Evolutionary conservation across 2,329 filamentous ascomycete species (phyloP).

Genomic region (Dothistroma septosporum): DNA sequence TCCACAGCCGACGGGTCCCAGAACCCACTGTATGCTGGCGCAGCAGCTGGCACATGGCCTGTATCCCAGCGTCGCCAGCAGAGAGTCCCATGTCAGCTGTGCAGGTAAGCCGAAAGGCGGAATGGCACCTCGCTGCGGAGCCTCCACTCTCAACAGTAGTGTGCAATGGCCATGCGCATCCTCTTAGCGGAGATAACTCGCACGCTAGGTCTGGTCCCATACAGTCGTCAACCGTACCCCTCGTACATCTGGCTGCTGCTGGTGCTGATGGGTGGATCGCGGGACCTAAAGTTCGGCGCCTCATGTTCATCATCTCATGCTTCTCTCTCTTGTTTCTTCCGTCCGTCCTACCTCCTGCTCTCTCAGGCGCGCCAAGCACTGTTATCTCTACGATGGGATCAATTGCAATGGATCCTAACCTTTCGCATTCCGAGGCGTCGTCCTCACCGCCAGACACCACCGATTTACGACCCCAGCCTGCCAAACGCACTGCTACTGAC

Average conservation of each 20-base stretch:
- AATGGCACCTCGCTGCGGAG: constrained; percentile 5
- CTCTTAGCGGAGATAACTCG: constrained; percentile 22
- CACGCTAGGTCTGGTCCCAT: constrained; percentile 15
- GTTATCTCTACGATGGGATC: constrained; percentile 20
- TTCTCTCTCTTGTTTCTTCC: constrained; percentile 14
- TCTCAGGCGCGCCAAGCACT: constrained; percentile 6
- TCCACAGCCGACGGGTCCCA: not conserved
- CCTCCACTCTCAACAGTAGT: not conserved
- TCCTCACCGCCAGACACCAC: constrained; percentile 29
- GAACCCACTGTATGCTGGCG: not conserved
- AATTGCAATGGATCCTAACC: constrained; percentile 19
- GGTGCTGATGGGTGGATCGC: constrained; percentile 12
- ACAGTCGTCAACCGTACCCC: constrained; percentile 19
- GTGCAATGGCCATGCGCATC: constrained; percentile 7
- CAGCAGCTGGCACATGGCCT: not conserved
- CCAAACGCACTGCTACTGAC: constrained; percentile 55
- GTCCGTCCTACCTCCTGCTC: constrained; percentile 6
- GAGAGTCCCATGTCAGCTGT: not conserved
- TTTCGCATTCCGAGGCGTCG: constrained; percentile 29
- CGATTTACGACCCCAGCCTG: constrained; percentile 19
- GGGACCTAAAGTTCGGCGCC: constrained; percentile 20
- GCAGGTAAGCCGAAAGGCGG: constrained; percentile 10
- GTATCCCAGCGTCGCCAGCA: not conserved
- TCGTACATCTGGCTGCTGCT: constrained; percentile 7
- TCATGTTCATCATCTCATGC: constrained; percentile 4